A percentile compares a stretch with the other conserved stretches of the same genome.
Evolutionary conservation across 176 grass and related monocot genomes (phyloP).

Genomic region (Musa acuminata): DNA sequence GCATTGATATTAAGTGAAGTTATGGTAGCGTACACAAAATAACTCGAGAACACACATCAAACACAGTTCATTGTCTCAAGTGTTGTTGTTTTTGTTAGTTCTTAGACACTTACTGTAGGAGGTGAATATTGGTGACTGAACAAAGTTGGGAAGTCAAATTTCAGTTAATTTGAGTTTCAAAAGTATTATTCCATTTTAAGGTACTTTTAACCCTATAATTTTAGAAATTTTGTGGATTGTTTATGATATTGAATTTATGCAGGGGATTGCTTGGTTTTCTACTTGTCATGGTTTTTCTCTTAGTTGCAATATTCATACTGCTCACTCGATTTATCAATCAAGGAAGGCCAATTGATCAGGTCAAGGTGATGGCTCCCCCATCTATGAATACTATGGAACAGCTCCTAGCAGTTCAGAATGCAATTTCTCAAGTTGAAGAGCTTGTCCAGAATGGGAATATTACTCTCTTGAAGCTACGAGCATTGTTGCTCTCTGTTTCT

Average conservation of each 20-base stretch:
- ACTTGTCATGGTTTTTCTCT: conserved; percentile 52
- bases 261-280: conserved; percentile 76
- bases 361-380: conserved; percentile 74
- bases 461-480: conserved; percentile 73
- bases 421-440: conserved; percentile 86
- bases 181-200: background rate
- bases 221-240: background rate
- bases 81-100: too few species aligned
- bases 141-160: background rate
- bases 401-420: conserved; percentile 90
- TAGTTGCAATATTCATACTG: conserved; percentile 67
- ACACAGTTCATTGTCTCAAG: too few species aligned
- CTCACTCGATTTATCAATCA: conserved; percentile 67
- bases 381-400: conserved; percentile 90
- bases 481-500: conserved; percentile 69
- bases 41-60: too few species aligned
- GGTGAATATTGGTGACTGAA: too few species aligned
- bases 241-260: conserved; percentile 13
- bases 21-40: too few species aligned
- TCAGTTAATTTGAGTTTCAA: background rate
- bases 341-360: conserved; percentile 51
- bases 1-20: too few species aligned
- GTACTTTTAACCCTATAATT: background rate
- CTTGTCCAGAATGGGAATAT: conserved; percentile 86
- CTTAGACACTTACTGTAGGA: too few species aligned